Evolutionary conservation across 208 protist genomes (phyloP), one percentile per base, ranked within the genome.

Genomic region (Leishmania major): DNA sequence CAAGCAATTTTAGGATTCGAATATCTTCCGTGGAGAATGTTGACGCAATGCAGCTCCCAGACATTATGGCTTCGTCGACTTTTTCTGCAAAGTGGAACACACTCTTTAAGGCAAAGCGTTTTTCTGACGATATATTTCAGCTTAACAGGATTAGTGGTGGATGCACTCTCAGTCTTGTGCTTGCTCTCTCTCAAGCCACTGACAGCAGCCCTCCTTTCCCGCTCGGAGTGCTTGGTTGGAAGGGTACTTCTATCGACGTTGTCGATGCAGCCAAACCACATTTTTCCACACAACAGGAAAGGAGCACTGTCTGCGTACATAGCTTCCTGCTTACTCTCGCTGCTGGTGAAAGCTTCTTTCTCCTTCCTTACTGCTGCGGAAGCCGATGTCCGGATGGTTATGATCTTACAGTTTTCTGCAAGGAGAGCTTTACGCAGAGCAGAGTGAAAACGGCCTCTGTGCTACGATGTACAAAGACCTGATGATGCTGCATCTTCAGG

Each of bases 181-280:
- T 95, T 40, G 82, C 85, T 64, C 31, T 95, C 35, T 89, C 87
- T 57, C 92, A 95, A 84, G 60, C 71, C 75, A 49, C 75, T 49
- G 43, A 82, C n/a, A 45, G 77, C 45, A 70, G 62, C 57, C 64
- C 83, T 25, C 74, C 78, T 19, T 86, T 86, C 82, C 83, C 83
- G 17, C 49, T 83, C 25, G 83, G 83, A 22, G 72, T 74, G 37
- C 72, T 86, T 59, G 83, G 83, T 4, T 86, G 83, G 83, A 71
- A 77, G 19, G 83, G 83, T 45, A 66, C 55, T 7, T 82, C 83
- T 45, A 5, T 62, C 2, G 78, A 80, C 67, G 78, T 83, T 43
- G 79, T 86, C 40, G 73, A 64, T 71, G 43, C 78, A 45, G 71
- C 51, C 22, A 70, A 74, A 0, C 83, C 83, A 35, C 78, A 83